Conservation (phyloP, 345 rosid genomes). For the Bruguiera parviflora region DNA sequence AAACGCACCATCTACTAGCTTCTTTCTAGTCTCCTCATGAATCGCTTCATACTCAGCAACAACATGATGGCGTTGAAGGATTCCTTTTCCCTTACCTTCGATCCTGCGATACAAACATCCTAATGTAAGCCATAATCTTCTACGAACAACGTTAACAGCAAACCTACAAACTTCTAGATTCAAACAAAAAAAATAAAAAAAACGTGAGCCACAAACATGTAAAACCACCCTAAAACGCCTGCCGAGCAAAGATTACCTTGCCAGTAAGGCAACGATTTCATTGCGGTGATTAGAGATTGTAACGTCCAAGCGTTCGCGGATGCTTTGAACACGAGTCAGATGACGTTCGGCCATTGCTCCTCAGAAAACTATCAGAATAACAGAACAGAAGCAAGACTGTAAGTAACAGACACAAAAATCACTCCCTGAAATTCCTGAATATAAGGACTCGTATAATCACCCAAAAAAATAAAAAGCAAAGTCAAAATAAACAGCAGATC, state of each 20-base stretch:
- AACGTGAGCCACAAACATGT: not conserved
- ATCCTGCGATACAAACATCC: constrained; percentile 36
- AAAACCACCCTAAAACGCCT: not conserved
- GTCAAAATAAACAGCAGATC: not conserved
- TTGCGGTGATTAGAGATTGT: constrained; percentile 62
- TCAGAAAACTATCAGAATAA: constrained; percentile 6
- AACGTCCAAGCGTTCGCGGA: constrained; percentile 70
- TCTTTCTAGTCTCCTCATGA: constrained; percentile 48
- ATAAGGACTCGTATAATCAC: constrained; percentile 3
- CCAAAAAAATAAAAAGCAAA: not conserved
- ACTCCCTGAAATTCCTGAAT: not conserved
- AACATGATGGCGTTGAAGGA: constrained; percentile 66
- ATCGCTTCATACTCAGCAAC: constrained; percentile 72
- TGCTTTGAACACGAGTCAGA: constrained; percentile 62
- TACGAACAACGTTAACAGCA: too few relatives aligned
- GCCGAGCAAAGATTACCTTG: constrained; percentile 41
- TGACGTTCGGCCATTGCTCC: constrained; percentile 50
- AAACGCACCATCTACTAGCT: constrained; percentile 54
- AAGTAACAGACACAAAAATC: not conserved
- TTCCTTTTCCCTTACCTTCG: constrained; percentile 77
- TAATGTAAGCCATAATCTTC: too few relatives aligned
- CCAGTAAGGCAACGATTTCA: constrained; percentile 62
- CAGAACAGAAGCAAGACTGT: constrained; percentile 1
- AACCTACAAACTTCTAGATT: too few relatives aligned
- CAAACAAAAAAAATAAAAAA: too few relatives aligned